These are phyloP conservation scores for Deinandra increscens DNA, from an alignment of 129 eudicot genomes.

Conservation along the genomic window DNA sequence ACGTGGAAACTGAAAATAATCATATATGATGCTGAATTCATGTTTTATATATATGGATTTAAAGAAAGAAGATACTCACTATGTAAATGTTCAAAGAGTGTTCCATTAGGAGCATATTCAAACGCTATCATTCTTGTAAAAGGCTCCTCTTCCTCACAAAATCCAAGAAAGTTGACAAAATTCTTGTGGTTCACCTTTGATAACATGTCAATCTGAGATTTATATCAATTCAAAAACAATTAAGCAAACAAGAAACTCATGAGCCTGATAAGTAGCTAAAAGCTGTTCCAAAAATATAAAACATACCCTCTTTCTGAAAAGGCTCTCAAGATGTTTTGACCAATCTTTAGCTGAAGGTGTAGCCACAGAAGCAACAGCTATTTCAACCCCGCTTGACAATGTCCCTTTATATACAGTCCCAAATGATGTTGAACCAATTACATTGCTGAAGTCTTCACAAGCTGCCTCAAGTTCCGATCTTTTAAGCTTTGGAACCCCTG, in stretches of 20 bases:
- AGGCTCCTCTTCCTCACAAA: conserved; percentile 81
- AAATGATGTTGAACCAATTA: conserved; percentile 61
- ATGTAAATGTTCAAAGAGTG: conserved; percentile 90
- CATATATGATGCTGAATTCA: not conserved
- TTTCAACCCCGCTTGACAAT: conserved; percentile 90
- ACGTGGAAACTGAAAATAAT: too few species aligned
- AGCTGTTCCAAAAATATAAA: not conserved
- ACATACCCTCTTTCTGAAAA: conserved; percentile 81
- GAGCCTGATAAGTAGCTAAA: not conserved
- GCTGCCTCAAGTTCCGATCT: conserved; percentile 89
- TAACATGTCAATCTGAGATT: conserved; percentile 64
- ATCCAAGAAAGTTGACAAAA: conserved; percentile 81
- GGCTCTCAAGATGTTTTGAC: conserved; percentile 61
- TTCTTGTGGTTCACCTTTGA: conserved; percentile 94
- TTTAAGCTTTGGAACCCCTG: conserved; percentile 85
- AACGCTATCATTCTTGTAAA: conserved; percentile 93
- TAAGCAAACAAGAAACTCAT: not conserved
- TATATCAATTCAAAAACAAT: not conserved
- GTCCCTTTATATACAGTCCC: conserved; percentile 92
- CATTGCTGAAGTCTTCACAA: conserved; percentile 99
- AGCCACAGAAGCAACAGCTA: conserved; percentile 78
- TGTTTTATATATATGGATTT: not conserved
- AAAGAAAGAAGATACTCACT: conserved; percentile 42
- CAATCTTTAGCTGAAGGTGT: conserved; percentile 66
- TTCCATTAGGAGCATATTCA: conserved; percentile 96